Evolutionary conservation across 176 grass and related monocot species (phyloP), one percentile per base, ranked within the genome.

Genomic region (Tillandsia leiboldiana): DNA sequence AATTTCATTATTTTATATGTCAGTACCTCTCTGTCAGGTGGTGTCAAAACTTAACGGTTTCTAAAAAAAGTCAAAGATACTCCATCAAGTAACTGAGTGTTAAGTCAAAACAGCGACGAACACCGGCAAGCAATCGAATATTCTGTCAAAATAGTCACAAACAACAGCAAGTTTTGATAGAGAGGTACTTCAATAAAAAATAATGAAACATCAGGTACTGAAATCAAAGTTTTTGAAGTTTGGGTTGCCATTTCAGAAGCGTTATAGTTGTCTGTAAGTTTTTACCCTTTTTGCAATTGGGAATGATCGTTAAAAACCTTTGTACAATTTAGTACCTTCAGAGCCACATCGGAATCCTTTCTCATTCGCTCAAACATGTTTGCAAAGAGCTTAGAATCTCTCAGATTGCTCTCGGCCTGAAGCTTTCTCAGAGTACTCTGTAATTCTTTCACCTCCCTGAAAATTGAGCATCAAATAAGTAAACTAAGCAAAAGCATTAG

Each of bases 351-450:
- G 1, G 62, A 10, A 28, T 82, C 73, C 28, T 71, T 76, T 50
- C 57, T 53, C n/a, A n/a, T 51, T 48, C 50, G 50, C 11, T 59
- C 29, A 26, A 82, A 76, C 73, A 82, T 71, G 27, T 76, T 82
- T 51, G 73, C 80, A 76, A 71, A 82, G 9, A 76, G 59, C 68
- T 71, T 76, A n/a, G 59, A 67, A 71, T 82, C 73, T 52, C 68
- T 42, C 56, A 57, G 76, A 26, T 82, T 67, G 51, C 73, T 71
- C 67, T 82, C 80, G 12, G 26, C 29, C 63, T 72, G 80, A 82
- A 82, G 80, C 17, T 82, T 61, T 68, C 76, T 82, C 18, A 82
- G 22, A 65, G 69, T 66, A 52, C 20, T 63, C 15, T 76, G 73
- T 48, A 82, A 42, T 28, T 63, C 65, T 47, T 66, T 82, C 26